Evolutionary conservation across 1,139 yeast species (phyloP).

Genomic region (Pichia sp.): DNA sequence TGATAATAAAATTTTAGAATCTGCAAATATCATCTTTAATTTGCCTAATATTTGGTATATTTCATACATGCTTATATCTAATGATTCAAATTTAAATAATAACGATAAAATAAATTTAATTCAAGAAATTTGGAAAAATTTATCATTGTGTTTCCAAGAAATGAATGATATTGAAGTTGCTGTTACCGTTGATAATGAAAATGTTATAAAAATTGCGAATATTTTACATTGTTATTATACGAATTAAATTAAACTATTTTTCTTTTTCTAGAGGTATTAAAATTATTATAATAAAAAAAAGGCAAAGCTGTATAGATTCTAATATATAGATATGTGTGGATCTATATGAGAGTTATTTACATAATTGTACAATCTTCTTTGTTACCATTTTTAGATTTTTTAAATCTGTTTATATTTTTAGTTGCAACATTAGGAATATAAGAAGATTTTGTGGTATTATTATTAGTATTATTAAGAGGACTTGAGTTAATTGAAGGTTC

Average conservation of each 20-base stretch:
- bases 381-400: slow-evolving; percentile 7
- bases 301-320: too few species aligned
- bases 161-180: slow-evolving; percentile 11
- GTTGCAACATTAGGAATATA: slow-evolving; percentile 11
- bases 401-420: slow-evolving; percentile 12
- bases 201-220: slow-evolving; percentile 4
- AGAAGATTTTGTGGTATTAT: too few species aligned
- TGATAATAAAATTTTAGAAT: background rate
- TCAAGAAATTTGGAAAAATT: slow-evolving; percentile 7
- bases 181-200: slow-evolving; percentile 5
- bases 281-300: too few species aligned
- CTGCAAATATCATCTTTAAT: slow-evolving; percentile 11
- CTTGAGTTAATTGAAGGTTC: slow-evolving; percentile 3
- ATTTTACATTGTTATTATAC: slow-evolving; percentile 16
- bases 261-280: too few species aligned
- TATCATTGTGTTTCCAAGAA: slow-evolving; percentile 7
- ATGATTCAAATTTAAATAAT: background rate
- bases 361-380: slow-evolving; percentile 24
- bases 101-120: background rate
- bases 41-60: slow-evolving; percentile 12
- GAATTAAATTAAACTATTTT: too few species aligned
- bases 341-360: slow-evolving; percentile 11
- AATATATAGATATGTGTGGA: too few species aligned
- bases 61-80: background rate
- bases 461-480: background rate